phyloP scores from a whole-genome alignment of 768 basidiomycete genomes.

The Rhodotorula taiwanensis region DNA sequence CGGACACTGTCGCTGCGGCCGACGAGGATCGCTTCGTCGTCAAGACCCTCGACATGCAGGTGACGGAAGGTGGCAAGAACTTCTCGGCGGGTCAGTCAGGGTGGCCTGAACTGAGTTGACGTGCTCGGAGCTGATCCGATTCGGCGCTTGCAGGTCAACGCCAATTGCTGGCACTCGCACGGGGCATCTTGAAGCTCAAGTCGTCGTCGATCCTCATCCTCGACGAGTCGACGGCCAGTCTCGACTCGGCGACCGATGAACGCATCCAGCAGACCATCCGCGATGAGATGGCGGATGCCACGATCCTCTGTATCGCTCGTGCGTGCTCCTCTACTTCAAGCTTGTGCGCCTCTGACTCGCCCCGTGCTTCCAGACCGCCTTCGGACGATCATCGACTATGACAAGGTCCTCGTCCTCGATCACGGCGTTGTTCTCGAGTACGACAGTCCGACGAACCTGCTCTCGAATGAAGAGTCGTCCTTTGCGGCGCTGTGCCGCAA shows the following conservation, averaged over 20 bases:
- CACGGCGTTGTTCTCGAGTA: conserved; percentile 68
- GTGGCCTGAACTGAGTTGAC: neutral
- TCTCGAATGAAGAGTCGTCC: conserved; percentile 53
- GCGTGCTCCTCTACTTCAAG: conserved; percentile 52
- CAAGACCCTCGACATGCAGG: conserved; percentile 31
- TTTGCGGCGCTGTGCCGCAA: conserved; percentile 48
- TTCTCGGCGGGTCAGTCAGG: conserved; percentile 36
- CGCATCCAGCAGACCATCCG: conserved; percentile 65
- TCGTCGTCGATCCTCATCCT: conserved; percentile 39
- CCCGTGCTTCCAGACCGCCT: conserved; percentile 20
- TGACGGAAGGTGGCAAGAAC: conserved; percentile 40
- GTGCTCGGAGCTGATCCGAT: neutral
- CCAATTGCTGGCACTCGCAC: conserved; percentile 41
- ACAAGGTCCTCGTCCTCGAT: conserved; percentile 51
- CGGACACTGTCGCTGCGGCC: conserved; percentile 6
- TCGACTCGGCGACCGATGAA: conserved; percentile 40
- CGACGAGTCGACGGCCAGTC: conserved; percentile 41
- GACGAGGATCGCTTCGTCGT: conserved; percentile 29
- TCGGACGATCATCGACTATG: conserved; percentile 46
- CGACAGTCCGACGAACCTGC: conserved; percentile 58
- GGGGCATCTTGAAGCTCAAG: conserved; percentile 40
- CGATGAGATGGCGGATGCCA: conserved; percentile 62
- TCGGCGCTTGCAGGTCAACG: conserved; percentile 25
- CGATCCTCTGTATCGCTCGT: conserved; percentile 80
- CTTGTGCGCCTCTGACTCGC: neutral